Base-by-base conservation (phyloP, 2,329 filamentous ascomycete genomes). In the Aureobasidium sp. region DNA sequence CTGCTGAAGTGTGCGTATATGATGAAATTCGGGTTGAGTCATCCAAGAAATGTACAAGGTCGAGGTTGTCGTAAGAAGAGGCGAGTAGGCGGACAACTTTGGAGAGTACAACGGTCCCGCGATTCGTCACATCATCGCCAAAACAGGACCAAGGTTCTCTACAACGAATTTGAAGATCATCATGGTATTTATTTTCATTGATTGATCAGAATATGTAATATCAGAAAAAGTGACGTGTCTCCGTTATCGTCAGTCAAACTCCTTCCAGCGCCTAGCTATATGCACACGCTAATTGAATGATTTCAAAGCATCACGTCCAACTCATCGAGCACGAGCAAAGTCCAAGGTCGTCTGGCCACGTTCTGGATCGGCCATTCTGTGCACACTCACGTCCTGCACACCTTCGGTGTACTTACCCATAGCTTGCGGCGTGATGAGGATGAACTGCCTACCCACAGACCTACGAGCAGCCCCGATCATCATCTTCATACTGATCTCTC, bases 381-480 rank as follows among this genome's bases (percentile, higher is more conserved):
- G 92, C 68, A 96, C 90, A 74, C 90, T 93, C 67, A 97, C 93
- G 73, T 97, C 93, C 65, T 88, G 87, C 42, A 72, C 86, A 78
- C 71, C 86, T 83, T 78, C 89, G 82, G 82, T 82, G 18, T 50
- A 58, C 71, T 75, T 84, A 67, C 77, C 80, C 80, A 97, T 94
- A 54, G 91, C 91, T 72, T 97, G 97, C 33, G 96, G 96, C 3
- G 95, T 98, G 76, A 99, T 99, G 64, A 99, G 88, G 69, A 99
- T 95, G 74, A 97, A 99, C 77, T 99, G 96, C 68, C 94, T 88
- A 31, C 94, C 94, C n/a, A 96, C 91, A 2, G 93, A 93, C 36
- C 92, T 88, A 72, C 96, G 88, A 43, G 96, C 96, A 23, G 94
- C 93, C 67, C 90, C 87, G 71, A 98, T 94, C 78, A 99, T 92